Evolutionary conservation across 2,329 filamentous ascomycete genomes (phyloP).

Genomic region (Fonsecaea multimorphosa): DNA sequence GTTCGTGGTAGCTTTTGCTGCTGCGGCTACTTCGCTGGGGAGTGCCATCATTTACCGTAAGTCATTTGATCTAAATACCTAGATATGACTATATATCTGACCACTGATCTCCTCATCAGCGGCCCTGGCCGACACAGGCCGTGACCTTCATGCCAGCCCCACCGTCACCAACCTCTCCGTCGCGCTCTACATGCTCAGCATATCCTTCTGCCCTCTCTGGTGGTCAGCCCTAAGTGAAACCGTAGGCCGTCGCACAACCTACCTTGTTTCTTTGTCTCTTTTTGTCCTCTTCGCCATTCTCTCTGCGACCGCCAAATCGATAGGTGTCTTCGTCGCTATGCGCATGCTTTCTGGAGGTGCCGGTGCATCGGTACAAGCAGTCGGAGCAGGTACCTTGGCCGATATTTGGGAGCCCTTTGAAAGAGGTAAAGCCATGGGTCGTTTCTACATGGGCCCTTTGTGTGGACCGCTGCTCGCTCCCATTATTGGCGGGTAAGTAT

Average conservation of each 20-base stretch:
- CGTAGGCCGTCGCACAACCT: constrained; percentile 74
- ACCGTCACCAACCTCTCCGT: constrained; percentile 78
- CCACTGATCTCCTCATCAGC: not conserved
- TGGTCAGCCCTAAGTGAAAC: constrained; percentile 81
- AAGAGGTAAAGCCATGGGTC: constrained; percentile 75
- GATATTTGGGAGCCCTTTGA: constrained; percentile 78
- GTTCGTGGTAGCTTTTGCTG: constrained; percentile 76
- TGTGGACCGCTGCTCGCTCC: constrained; percentile 75
- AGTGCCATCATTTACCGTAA: constrained; percentile 81
- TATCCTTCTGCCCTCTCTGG: constrained; percentile 84
- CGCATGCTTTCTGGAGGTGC: constrained; percentile 75
- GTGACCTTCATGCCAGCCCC: constrained; percentile 50
- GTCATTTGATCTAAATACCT: constrained; percentile 43
- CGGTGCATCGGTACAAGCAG: constrained; percentile 78
- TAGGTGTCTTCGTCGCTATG: constrained; percentile 78
- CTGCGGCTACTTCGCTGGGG: constrained; percentile 79
- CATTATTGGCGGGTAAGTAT: constrained; percentile 74
- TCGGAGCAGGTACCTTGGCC: constrained; percentile 80
- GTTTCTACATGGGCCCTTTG: constrained; percentile 80
- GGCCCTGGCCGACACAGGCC: not conserved
- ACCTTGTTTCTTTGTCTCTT: constrained; percentile 53
- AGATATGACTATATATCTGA: not conserved
- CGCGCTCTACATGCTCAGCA: constrained; percentile 78
- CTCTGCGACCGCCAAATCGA: constrained; percentile 56
- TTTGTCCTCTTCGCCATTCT: not conserved